Percentiles rank a stretch among this genome's conserved stretches.
phyloP scores from a whole-genome alignment of 495 filamentous ascomycete genomes.

The Aspergillus sclerotioniger region DNA sequence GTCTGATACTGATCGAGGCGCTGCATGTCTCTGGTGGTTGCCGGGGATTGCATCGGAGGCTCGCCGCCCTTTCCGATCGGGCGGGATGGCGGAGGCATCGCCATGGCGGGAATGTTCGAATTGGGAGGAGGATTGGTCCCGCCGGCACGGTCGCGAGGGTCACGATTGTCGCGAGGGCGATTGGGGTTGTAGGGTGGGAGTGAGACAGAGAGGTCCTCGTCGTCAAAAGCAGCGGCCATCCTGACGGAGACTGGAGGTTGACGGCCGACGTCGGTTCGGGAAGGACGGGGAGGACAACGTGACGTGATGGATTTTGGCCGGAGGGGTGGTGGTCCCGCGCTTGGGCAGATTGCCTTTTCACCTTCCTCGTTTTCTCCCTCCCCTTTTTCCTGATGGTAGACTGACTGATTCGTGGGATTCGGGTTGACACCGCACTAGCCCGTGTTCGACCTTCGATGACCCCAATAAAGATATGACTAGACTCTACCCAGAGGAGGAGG shows the following conservation, averaged over 20 bases:
- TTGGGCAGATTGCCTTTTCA: neutral
- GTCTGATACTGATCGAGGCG: conserved; percentile 89
- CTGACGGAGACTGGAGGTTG: conserved; percentile 9
- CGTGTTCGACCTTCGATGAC: conserved; percentile 1
- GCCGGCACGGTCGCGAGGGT: conserved; percentile 34
- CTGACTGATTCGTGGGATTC: neutral
- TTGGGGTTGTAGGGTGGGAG: conserved; percentile 64
- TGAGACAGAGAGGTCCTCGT: conserved; percentile 90
- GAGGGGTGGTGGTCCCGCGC: conserved; percentile 2
- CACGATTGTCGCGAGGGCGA: conserved; percentile 18
- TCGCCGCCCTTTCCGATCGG: conserved; percentile 36
- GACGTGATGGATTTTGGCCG: conserved; percentile 45
- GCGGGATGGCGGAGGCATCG: conserved; percentile 48
- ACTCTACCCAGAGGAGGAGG: neutral
- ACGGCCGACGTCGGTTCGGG: conserved; percentile 17
- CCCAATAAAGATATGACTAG: conserved; percentile 4
- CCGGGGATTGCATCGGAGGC: conserved; percentile 39
- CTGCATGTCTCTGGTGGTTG: conserved; percentile 59
- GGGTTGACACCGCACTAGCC: neutral
- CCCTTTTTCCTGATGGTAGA: conserved; percentile 1
- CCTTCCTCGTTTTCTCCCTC: neutral
- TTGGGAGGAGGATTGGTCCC: conserved; percentile 23
- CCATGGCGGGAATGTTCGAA: conserved; percentile 41
- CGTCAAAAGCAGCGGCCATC: conserved; percentile 63
- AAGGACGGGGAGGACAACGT: conserved; percentile 27